Evolutionary conservation across 2,329 filamentous ascomycete genomes (phyloP).

Genomic region (Ceratocystis cubensis): DNA sequence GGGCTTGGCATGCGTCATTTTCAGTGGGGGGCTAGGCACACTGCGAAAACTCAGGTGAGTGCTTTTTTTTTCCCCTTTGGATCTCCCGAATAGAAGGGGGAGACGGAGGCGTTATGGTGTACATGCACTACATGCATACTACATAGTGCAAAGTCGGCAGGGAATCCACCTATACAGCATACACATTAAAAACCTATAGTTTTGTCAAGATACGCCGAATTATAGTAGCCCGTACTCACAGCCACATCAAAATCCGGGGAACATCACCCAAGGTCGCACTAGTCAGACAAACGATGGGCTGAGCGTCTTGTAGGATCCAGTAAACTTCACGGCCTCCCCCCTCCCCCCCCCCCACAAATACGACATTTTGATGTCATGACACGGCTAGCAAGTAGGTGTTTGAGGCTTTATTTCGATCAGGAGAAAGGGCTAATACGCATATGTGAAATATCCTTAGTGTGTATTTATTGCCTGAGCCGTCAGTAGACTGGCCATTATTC

Average conservation of each 20-base stretch:
- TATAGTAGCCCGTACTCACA: neutral
- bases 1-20: slow-evolving; percentile 8
- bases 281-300: neutral
- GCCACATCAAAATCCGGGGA: slow-evolving; percentile 1
- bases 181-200: no score
- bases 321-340: neutral
- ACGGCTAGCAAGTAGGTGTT: neutral
- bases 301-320: neutral
- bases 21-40: neutral
- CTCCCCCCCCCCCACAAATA: neutral
- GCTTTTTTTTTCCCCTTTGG: neutral
- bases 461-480: no score
- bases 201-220: neutral
- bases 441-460: no score
- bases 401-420: no score
- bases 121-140: no score
- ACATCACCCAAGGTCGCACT: neutral
- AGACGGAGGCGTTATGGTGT: no score
- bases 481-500: no score
- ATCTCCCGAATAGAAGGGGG: no score
- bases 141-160: no score
- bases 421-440: no score
- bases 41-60: neutral
- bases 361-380: neutral
- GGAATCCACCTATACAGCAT: no score